These are phyloP conservation scores for Camellia japonica DNA, from an alignment of 148 eudicot genomes.

Conservation along the genomic window DNA sequence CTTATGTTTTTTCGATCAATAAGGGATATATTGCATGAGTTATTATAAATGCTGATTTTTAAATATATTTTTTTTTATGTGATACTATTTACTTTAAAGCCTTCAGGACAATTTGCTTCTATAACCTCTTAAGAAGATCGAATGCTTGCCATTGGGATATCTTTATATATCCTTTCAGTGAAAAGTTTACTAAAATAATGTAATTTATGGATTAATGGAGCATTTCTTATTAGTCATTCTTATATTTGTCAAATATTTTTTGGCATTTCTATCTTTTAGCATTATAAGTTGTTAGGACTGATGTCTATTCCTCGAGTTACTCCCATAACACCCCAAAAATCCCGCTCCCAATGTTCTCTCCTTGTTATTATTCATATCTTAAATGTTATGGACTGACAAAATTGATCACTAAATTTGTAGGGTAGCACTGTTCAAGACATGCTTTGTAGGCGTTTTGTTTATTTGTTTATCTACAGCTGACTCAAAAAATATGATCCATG, in stretches of 20 bases:
- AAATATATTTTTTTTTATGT: not conserved
- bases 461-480: not conserved
- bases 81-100: not conserved
- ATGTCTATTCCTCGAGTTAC: no score
- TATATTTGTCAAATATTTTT: not conserved
- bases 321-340: no score
- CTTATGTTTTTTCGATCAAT: not conserved
- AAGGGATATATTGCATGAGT: not conserved
- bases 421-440: not conserved
- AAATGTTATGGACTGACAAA: not conserved
- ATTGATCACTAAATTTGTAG: not conserved
- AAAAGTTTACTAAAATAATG: not conserved
- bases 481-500: not conserved
- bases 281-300: not conserved
- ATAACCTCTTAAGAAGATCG: not conserved
- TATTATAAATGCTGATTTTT: not conserved
- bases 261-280: not conserved
- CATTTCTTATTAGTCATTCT: not conserved
- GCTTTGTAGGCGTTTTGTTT: not conserved
- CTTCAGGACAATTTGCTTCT: constrained; percentile 5
- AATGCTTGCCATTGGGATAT: not conserved
- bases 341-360: not conserved
- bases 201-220: not conserved
- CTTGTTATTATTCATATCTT: not conserved
- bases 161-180: not conserved